Conservation (phyloP, 2,329 filamentous ascomycete genomes). For the Nigrospora osmanthi region DNA sequence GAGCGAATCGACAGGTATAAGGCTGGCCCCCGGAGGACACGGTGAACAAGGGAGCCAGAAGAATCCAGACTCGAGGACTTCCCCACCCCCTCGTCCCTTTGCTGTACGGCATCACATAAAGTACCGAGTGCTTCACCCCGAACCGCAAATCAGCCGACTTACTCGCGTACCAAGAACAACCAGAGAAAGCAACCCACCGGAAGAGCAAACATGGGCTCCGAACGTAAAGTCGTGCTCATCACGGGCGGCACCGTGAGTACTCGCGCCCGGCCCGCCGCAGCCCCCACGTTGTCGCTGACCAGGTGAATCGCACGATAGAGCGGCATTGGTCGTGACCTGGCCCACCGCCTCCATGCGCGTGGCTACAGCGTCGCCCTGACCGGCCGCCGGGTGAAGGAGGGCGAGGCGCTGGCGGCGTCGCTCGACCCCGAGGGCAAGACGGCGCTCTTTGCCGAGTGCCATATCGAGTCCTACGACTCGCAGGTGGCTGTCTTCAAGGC, state of each 20-base stretch:
- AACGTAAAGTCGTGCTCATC: not conserved
- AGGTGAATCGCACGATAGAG: not conserved
- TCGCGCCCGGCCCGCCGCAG: too few species aligned
- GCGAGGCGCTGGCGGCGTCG: not conserved
- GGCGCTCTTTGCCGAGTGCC: slow-evolving; percentile 6
- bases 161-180: too few species aligned
- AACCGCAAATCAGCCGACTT: too few species aligned
- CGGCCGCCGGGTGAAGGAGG: slow-evolving; percentile 1
- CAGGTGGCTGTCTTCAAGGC: slow-evolving; percentile 6
- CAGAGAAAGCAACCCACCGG: too few species aligned
- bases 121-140: too few species aligned
- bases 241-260: not conserved
- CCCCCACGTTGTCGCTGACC: too few species aligned
- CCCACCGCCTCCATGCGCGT: slow-evolving; percentile 1
- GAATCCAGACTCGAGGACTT: too few species aligned
- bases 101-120: too few species aligned
- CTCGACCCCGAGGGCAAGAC: slow-evolving; percentile 4
- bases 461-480: slow-evolving; percentile 6
- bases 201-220: not conserved
- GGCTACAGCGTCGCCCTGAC: slow-evolving; percentile 2
- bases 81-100: too few species aligned
- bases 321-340: slow-evolving; percentile 1
- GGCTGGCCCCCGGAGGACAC: too few species aligned
- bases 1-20: too few species aligned
- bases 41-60: too few species aligned